A percentile compares a stretch with the other conserved stretches of the same genome.
phyloP scores from a whole-genome alignment of 768 basidiomycete genomes.

The Russula sp. region DNA sequence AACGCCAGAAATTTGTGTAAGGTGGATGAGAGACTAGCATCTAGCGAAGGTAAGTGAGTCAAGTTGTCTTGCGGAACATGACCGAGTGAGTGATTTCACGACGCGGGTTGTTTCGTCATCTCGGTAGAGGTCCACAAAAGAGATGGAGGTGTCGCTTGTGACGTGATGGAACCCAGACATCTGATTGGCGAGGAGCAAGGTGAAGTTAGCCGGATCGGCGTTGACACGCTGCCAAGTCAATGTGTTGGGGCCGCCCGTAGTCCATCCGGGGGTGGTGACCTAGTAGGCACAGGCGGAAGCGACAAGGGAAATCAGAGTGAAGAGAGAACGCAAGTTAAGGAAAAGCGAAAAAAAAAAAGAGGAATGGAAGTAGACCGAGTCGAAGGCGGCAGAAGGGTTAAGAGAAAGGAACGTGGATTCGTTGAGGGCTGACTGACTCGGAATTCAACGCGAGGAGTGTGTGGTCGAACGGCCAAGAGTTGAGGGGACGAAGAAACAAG shows the following conservation, averaged over 20 bases:
- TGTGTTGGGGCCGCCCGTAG: conserved; percentile 38
- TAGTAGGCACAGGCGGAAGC: conserved; percentile 54
- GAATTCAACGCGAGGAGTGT: too few species aligned
- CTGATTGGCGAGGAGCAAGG: conserved; percentile 57
- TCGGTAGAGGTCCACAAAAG: too few species aligned
- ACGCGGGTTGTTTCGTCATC: too few species aligned
- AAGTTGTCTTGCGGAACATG: too few species aligned
- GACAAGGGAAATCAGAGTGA: conserved; percentile 39
- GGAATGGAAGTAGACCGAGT: background rate
- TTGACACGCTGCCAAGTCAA: conserved; percentile 57
- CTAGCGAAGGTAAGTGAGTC: too few species aligned
- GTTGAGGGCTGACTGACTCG: conserved; percentile 1
- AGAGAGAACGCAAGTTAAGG: conserved; percentile 36
- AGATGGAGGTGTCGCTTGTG: too few species aligned
- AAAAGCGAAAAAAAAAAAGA: background rate
- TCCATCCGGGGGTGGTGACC: conserved; percentile 52
- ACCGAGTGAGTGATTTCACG: too few species aligned
- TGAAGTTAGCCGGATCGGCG: conserved; percentile 65
- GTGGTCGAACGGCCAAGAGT: background rate
- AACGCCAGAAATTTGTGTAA: too few species aligned
- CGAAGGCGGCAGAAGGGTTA: background rate
- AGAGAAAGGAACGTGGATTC: conserved; percentile 12
- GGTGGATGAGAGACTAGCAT: too few species aligned
- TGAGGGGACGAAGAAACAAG: too few species aligned
- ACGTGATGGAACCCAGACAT: too few species aligned